Base-by-base conservation (phyloP, 2,329 filamentous ascomycete genomes). In the Nothomitra cinnamomea region DNA sequence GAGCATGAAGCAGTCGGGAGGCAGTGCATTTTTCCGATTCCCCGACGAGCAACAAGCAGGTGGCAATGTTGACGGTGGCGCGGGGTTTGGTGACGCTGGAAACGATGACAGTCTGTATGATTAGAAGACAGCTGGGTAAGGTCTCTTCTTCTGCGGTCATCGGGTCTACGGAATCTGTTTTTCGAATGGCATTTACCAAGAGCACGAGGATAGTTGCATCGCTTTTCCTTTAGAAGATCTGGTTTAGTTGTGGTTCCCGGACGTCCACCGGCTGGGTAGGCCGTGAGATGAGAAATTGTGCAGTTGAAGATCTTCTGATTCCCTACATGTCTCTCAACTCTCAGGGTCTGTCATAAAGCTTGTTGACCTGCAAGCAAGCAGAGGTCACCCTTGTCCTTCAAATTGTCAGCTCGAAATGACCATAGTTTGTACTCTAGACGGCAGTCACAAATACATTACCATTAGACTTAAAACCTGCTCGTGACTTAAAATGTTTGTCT, bases 1-100 rank as follows among this genome's bases (percentile, higher is more conserved):
- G 74, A 90, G 90, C 69, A 94, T 98, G 88, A 98, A 98, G 85
- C 95, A 94, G 68, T 82, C 87, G 56, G 89, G 88, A 52, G 89
- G 89, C 40, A 90, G 89, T 64, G 88, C 87, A 62, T 95, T 92
- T 79, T 98, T 98, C 85, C 89, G 94, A 71, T 98, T 98, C 82
- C 90, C 85, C 32, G 71, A 62, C 67, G 73, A 69, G 61, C 77
- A 71, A 67, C 78, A 72, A 70, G 43, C 25, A 15, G 43, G 43
- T 25, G 43, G 43, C 4, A 70, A 67, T 58, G 21, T 21, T 5
- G 43, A 28, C 1, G 65, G 68, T 59, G 72, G 72, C 40, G 68
- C 61, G 61, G 70, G 79, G 51, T 89, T 92, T 62, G 89, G 88
- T 59, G 84, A 89, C 63, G 86, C 81, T 61, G 90, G 87, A 63